A percentile compares a stretch with the other conserved stretches of the same genome.
phyloP scores from a whole-genome alignment of 2,329 filamentous ascomycete species.

The Hymenoscyphus fructigenus region DNA sequence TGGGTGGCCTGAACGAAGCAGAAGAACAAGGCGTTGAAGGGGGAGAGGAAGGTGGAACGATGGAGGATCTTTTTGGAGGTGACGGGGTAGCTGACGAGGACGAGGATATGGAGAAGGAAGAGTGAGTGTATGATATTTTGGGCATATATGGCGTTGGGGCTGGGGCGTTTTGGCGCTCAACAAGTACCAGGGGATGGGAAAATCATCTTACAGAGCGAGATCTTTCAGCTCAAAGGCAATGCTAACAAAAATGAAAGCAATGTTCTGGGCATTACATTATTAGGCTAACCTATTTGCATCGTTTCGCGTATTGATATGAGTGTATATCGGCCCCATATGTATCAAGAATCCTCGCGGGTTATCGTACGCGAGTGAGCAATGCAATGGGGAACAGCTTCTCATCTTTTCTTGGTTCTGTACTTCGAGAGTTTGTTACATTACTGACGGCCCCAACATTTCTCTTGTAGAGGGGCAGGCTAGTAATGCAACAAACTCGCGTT shows the following conservation, averaged over 20 bases:
- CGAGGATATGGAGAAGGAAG: conserved; percentile 43
- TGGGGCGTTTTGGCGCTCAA: conserved; percentile 3
- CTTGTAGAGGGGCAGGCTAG: too few relatives aligned
- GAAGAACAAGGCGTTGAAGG: conserved; percentile 41
- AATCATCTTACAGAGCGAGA: background rate
- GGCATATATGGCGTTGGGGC: conserved; percentile 19
- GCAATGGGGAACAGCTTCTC: too few relatives aligned
- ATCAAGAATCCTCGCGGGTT: too few relatives aligned
- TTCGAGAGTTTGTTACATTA: too few relatives aligned
- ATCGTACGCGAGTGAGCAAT: too few relatives aligned
- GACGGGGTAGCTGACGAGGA: conserved; percentile 8
- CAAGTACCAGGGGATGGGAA: background rate
- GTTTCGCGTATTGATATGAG: background rate
- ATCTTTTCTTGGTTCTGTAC: too few relatives aligned
- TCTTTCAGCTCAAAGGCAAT: background rate
- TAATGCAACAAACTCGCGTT: too few relatives aligned
- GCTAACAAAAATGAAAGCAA: background rate
- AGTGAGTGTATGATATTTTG: conserved; percentile 32
- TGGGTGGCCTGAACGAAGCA: conserved; percentile 30
- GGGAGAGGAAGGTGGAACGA: conserved; percentile 40
- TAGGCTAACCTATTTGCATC: background rate
- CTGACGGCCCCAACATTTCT: too few relatives aligned
- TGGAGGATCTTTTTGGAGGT: conserved; percentile 42
- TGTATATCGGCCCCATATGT: background rate
- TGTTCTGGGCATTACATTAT: background rate